A percentile compares a stretch with the other conserved stretches of the same genome.
Conservation (phyloP, 2,329 filamentous ascomycete genomes). For the Pseudocercospora fuligena region DNA sequence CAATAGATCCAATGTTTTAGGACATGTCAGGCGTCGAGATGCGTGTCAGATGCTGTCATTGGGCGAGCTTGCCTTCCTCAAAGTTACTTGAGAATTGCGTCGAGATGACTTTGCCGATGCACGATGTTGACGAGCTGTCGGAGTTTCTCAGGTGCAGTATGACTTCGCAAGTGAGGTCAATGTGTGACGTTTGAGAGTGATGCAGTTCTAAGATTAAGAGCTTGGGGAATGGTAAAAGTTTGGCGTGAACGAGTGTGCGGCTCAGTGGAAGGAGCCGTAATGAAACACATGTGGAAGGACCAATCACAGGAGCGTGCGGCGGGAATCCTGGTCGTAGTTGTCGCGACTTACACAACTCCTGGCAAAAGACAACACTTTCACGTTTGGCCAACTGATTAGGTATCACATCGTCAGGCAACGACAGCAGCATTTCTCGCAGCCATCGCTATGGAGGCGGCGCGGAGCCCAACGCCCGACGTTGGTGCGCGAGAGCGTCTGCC, state of each 20-base stretch:
- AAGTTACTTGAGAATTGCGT: no score
- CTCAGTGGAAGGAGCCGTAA: not conserved
- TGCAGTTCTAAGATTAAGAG: not conserved
- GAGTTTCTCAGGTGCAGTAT: no score
- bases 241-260: not conserved
- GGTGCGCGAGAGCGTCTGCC: constrained; percentile 77
- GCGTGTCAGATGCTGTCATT: no score
- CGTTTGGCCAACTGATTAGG: not conserved
- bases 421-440: not conserved
- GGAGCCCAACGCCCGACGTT: constrained; percentile 37
- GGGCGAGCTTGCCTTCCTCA: no score
- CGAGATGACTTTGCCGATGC: no score
- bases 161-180: not conserved
- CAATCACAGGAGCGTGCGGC: not conserved
- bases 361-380: not conserved
- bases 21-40: no score
- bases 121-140: no score
- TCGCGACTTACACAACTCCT: constrained; percentile 1
- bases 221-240: no score
- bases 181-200: not conserved
- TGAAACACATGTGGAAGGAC: not conserved
- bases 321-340: not conserved
- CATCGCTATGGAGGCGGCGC: constrained; percentile 13
- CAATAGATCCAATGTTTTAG: no score
- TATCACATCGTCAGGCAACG: not conserved